Evolutionary conservation across 306 rosid genomes (phyloP), one percentile per base, ranked within the genome.

Genomic region (Prunus mira): DNA sequence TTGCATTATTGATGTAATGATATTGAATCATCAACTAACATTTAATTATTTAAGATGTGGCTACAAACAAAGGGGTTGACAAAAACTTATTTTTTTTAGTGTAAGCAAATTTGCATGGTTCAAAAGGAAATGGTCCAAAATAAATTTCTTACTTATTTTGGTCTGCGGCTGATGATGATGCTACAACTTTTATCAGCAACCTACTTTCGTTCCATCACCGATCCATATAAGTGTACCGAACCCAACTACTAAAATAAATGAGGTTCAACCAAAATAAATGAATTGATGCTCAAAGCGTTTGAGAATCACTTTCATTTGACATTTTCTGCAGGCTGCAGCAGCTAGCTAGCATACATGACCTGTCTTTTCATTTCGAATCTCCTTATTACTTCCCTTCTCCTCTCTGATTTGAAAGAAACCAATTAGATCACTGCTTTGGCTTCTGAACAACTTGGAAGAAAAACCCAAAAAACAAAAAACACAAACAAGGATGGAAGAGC

Each of bases 401-500:
- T 20, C 24, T 13, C 75, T 34, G 6, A 9, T n/a, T 45, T 51
- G 67, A 43, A 14, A 22, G 0, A 38, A 15, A 2, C 22, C 57
- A 68, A 7, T 38, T 38, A 38, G 43, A 38, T 38, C 43, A 38
- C 43, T 38, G 43, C 43, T 38, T 6, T 38, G 8, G 43, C 43
- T 7, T 38, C 43, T 38, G 43, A 38, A 38, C 43, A 38, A 38
- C 43, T 38, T 38, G 9, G 43, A 38, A 7, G 43, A 38, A 38
- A 38, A 38, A 38, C 43, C 43, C 41, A 5, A 34, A 64, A 45
- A 54, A 17, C 3, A 7, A 12, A 32, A 9, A n/a, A 32, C 32
- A 12, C 38, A 50, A 67, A 50, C 69, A 56, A 91, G 30, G 17
- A 52, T 22, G 67, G 76, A 41, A 7, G 85, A 81, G 1, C 11